Conservation (phyloP, 306 rosid species). For the Vicia sativa region DNA sequence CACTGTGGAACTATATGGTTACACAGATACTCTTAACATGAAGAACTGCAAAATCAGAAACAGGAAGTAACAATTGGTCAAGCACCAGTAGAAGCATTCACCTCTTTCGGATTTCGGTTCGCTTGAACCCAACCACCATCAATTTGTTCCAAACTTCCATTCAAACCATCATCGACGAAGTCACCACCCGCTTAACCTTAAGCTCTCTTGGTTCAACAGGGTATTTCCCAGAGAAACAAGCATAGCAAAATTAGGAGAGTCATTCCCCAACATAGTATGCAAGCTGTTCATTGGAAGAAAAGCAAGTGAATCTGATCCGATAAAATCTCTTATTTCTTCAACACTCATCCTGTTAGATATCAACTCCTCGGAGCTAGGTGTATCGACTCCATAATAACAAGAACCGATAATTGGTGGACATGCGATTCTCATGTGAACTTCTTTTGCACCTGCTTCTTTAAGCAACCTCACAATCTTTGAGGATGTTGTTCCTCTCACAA, state of each 20-base stretch:
- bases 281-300: constrained; percentile 77
- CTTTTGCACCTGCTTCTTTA: constrained; percentile 93
- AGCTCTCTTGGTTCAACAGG: constrained; percentile 89
- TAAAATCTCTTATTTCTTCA: constrained; percentile 79
- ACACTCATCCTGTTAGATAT: constrained; percentile 88
- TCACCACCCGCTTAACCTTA: constrained; percentile 94
- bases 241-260: constrained; percentile 74
- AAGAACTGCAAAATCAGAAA: constrained; percentile 44
- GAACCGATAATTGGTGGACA: constrained; percentile 92
- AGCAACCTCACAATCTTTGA: constrained; percentile 90
- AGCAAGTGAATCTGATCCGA: constrained; percentile 92
- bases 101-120: constrained; percentile 43
- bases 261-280: constrained; percentile 52
- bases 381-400: constrained; percentile 95
- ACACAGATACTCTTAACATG: constrained; percentile 9
- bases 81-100: constrained; percentile 32
- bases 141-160: constrained; percentile 77
- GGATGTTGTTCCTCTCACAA: constrained; percentile 93
- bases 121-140: constrained; percentile 91
- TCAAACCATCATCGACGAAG: constrained; percentile 86
- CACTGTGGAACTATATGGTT: constrained; percentile 8
- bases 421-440: constrained; percentile 97
- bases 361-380: constrained; percentile 92
- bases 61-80: constrained; percentile 12
- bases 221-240: constrained; percentile 91